Percentiles rank a stretch among this genome's conserved stretches.
phyloP scores from a whole-genome alignment of 139 green algal genomes.

The Chlamydomonas applanata region DNA sequence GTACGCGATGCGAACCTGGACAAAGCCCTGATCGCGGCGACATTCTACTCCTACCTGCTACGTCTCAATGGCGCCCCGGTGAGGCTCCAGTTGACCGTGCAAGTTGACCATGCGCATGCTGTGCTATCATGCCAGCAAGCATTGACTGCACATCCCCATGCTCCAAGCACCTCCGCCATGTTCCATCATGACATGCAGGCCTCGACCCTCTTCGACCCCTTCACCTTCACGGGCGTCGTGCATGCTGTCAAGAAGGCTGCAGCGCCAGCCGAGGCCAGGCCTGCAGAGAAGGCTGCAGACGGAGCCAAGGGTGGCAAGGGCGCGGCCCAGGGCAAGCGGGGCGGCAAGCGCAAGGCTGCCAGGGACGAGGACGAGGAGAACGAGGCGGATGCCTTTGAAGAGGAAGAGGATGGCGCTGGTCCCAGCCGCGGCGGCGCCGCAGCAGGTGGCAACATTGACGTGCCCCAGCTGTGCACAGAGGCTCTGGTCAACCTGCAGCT shows the following conservation, averaged over 20 bases:
- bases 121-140: too few species aligned
- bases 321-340: too few species aligned
- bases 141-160: too few species aligned
- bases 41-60: too few species aligned
- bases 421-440: slow-evolving; percentile 4
- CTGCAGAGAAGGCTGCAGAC: background rate
- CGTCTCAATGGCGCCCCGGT: too few species aligned
- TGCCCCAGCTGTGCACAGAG: slow-evolving; percentile 18
- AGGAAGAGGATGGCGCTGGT: background rate
- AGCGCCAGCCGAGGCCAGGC: background rate
- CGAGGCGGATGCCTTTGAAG: background rate
- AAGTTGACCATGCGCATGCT: too few species aligned
- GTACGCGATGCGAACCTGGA: too few species aligned
- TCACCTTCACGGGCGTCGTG: slow-evolving; percentile 20
- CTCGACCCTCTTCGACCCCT: slow-evolving; percentile 26
- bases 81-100: too few species aligned
- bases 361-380: background rate
- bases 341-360: slow-evolving; percentile 6
- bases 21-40: too few species aligned
- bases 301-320: background rate
- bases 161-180: too few species aligned
- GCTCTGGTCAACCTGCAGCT: slow-evolving; percentile 8
- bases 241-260: slow-evolving; percentile 17
- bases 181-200: slow-evolving; percentile 11
- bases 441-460: slow-evolving; percentile 5